Evolutionary conservation across 164 flowering plant species (phyloP).

Genomic region (Tinospora cordifolia): DNA sequence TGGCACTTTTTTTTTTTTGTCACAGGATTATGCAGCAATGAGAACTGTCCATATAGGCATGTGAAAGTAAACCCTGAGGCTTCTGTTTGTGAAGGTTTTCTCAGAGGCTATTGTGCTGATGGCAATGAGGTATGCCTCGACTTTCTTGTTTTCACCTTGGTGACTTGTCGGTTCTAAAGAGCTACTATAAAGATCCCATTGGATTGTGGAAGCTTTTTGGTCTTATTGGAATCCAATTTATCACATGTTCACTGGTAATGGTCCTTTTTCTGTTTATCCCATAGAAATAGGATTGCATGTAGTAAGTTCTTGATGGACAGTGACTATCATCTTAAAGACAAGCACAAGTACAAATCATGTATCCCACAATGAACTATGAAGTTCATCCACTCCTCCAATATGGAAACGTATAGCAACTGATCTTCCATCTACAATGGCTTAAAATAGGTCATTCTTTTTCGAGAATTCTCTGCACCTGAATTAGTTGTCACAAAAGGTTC

Average conservation of each 20-base stretch:
- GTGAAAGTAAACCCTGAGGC: conserved; percentile 83
- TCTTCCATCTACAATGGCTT: neutral
- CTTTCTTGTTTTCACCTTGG: neutral
- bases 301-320: too few species aligned
- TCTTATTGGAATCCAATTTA: neutral
- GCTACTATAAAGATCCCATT: neutral
- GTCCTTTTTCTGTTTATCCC: too few species aligned
- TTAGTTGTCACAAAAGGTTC: too few species aligned
- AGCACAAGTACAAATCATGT: neutral
- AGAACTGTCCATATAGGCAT: conserved; percentile 82
- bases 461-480: too few species aligned
- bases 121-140: conserved; percentile 74
- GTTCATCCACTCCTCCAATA: neutral
- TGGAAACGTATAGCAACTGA: neutral
- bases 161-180: neutral
- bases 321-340: too few species aligned
- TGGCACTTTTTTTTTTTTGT: conserved; percentile 11
- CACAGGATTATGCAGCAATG: conserved; percentile 81
- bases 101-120: conserved; percentile 90
- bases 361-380: neutral
- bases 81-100: conserved; percentile 77
- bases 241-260: neutral
- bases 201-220: neutral
- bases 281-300: too few species aligned
- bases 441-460: too few species aligned